Conservation (phyloP, 495 filamentous ascomycete species). For the Penicillium ucsense region DNA sequence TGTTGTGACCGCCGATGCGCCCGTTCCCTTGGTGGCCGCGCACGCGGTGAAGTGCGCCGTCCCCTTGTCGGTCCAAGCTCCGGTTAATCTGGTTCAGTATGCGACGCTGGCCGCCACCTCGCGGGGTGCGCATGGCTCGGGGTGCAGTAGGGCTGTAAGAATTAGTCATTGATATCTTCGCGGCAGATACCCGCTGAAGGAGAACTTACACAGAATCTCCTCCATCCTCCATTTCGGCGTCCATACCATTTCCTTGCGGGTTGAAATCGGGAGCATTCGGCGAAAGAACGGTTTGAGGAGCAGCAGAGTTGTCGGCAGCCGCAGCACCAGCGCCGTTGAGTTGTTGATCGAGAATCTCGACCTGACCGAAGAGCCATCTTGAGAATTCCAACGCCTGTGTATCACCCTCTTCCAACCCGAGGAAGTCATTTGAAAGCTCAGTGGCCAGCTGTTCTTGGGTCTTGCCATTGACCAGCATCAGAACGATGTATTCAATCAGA, state of each 20-base stretch:
- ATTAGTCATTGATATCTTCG: no score
- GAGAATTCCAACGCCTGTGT: slow-evolving; percentile 75
- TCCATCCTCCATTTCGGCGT: slow-evolving; percentile 65
- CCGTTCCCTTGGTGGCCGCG: slow-evolving; percentile 61
- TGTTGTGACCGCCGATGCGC: slow-evolving; percentile 62
- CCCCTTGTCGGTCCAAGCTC: slow-evolving; percentile 68
- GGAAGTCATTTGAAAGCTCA: slow-evolving; percentile 81
- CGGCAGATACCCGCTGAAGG: background rate
- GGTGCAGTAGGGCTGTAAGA: slow-evolving; percentile 76
- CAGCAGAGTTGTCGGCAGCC: slow-evolving; percentile 7
- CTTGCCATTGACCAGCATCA: slow-evolving; percentile 94
- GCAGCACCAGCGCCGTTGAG: slow-evolving; percentile 36
- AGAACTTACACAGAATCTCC: slow-evolving; percentile 61
- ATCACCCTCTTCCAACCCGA: slow-evolving; percentile 75
- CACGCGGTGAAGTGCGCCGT: slow-evolving; percentile 71
- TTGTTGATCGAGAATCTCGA: slow-evolving; percentile 56
- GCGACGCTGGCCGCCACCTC: slow-evolving; percentile 50
- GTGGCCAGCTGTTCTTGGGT: slow-evolving; percentile 78
- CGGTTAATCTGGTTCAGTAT: slow-evolving; percentile 83
- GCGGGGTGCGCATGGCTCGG: slow-evolving; percentile 81
- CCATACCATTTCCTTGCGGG: slow-evolving; percentile 28
- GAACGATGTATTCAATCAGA: slow-evolving; percentile 87
- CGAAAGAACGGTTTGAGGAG: slow-evolving; percentile 26
- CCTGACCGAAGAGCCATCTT: slow-evolving; percentile 82
- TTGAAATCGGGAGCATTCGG: slow-evolving; percentile 19